phyloP scores from a whole-genome alignment of 2,329 filamentous ascomycete genomes.

The Chalara sp. region DNA sequence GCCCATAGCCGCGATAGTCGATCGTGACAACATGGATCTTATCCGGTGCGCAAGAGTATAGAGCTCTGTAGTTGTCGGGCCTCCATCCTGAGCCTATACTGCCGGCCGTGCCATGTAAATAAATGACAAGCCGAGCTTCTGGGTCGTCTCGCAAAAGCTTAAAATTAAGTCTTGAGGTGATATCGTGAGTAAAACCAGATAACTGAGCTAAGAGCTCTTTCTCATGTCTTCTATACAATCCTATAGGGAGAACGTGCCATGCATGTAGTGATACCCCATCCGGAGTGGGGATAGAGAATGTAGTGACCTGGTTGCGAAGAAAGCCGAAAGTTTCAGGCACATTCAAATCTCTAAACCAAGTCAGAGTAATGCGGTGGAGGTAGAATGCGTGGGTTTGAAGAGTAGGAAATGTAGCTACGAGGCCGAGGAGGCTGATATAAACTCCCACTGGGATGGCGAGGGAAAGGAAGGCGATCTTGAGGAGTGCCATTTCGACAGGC shows the following conservation, averaged over 20 bases:
- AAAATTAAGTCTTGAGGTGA: conserved; percentile 52
- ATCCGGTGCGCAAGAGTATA: conserved; percentile 62
- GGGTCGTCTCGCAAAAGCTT: conserved; percentile 56
- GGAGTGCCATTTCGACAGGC: too few species aligned
- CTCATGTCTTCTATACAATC: conserved; percentile 55
- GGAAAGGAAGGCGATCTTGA: too few species aligned
- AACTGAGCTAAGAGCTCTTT: conserved; percentile 32
- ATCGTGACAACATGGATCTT: conserved; percentile 77
- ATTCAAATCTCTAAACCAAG: too few species aligned
- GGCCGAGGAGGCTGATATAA: too few species aligned
- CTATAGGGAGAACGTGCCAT: conserved; percentile 83
- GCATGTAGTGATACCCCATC: conserved; percentile 77
- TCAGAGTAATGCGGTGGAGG: too few species aligned
- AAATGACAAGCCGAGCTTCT: conserved; percentile 55
- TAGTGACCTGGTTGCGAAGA: conserved; percentile 67
- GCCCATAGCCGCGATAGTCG: conserved; percentile 85
- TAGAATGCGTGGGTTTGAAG: too few species aligned
- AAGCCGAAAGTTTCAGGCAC: too few species aligned
- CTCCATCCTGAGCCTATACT: conserved; percentile 77
- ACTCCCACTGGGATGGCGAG: too few species aligned
- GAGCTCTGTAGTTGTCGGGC: conserved; percentile 68
- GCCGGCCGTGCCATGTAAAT: conserved; percentile 52
- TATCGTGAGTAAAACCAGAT: conserved; percentile 34
- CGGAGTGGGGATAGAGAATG: conserved; percentile 68
- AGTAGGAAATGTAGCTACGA: too few species aligned